Percentiles rank a stretch among this genome's conserved stretches.
Evolutionary conservation across 2,329 filamentous ascomycete genomes (phyloP).

Genomic region (Lithohypha guttulata): DNA sequence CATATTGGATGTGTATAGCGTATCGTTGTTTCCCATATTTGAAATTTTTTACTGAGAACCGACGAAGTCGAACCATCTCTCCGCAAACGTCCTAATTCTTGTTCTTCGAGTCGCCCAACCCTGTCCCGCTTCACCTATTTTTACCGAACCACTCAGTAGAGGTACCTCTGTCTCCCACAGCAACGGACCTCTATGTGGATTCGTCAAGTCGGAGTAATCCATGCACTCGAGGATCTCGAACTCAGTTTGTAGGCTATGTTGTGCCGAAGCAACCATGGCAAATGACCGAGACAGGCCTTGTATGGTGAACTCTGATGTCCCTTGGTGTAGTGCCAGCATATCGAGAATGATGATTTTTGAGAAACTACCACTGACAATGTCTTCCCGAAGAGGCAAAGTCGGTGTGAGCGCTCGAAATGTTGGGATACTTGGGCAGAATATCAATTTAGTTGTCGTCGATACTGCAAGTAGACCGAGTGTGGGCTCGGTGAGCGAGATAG

Average conservation of each 20-base stretch:
- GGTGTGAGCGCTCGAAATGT: conserved; percentile 68
- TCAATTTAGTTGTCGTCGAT: conserved; percentile 56
- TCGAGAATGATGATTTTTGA: conserved; percentile 32
- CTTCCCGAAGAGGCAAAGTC: conserved; percentile 29
- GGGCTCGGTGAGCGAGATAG: conserved; percentile 42
- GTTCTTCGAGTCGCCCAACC: conserved; percentile 50
- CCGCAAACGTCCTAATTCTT: conserved; percentile 46
- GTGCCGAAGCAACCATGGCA: conserved; percentile 30
- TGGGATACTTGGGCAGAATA: conserved; percentile 65
- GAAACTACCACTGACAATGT: conserved; percentile 22
- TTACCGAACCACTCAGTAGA: conserved; percentile 48
- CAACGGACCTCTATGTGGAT: conserved; percentile 25
- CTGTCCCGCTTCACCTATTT: conserved; percentile 39
- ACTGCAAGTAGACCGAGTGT: conserved; percentile 59
- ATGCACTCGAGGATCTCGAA: conserved; percentile 34
- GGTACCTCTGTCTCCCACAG: conserved; percentile 46
- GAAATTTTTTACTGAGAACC: too few relatives aligned
- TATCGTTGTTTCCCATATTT: too few relatives aligned
- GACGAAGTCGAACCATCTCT: conserved; percentile 57
- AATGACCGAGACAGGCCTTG: conserved; percentile 38
- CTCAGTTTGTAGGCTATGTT: conserved; percentile 23
- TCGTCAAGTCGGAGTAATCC: conserved; percentile 24
- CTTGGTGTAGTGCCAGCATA: conserved; percentile 31
- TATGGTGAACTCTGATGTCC: conserved; percentile 37
- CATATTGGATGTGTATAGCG: too few relatives aligned